A percentile compares a stretch with the other conserved stretches of the same genome.
Evolutionary conservation across 2,329 filamentous ascomycete species (phyloP).

Genomic region (Penicillium nordicum): DNA sequence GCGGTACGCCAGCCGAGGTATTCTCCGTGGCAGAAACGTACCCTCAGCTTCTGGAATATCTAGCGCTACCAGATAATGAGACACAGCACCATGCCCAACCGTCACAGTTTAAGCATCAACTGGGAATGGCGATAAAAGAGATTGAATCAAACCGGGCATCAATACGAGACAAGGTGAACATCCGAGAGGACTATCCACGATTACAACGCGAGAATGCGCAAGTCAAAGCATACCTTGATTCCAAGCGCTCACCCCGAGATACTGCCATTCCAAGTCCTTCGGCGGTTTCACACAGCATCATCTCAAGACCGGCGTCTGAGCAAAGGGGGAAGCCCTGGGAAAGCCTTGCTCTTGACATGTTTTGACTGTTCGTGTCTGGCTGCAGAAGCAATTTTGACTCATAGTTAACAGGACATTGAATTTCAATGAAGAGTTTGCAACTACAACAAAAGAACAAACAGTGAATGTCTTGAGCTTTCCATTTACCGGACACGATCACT

Average conservation of each 20-base stretch:
- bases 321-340: constrained; percentile 25
- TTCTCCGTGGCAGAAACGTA: constrained; percentile 12
- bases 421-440: background rate
- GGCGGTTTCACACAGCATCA: constrained; percentile 3
- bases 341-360: constrained; percentile 24
- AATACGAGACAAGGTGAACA: constrained; percentile 16
- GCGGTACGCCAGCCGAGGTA: constrained; percentile 1
- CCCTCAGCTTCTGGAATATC: constrained; percentile 12
- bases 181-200: constrained; percentile 23
- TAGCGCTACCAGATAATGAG: constrained; percentile 10
- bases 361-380: constrained; percentile 11
- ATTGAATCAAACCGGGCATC: constrained; percentile 20
- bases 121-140: constrained; percentile 24
- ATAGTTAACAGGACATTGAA: background rate
- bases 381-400: background rate
- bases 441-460: background rate
- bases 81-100: constrained; percentile 8
- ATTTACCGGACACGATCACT: background rate
- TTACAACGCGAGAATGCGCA: constrained; percentile 25
- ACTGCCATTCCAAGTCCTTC: constrained; percentile 8
- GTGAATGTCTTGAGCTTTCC: background rate
- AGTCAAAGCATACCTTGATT: constrained; percentile 19
- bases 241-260: constrained; percentile 11
- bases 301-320: constrained; percentile 12
- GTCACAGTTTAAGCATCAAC: constrained; percentile 20